Percentiles rank a stretch among this genome's conserved stretches.
Evolutionary conservation across 2,329 filamentous ascomycete species (phyloP).

Genomic region (Coniochaeta ligniaria): DNA sequence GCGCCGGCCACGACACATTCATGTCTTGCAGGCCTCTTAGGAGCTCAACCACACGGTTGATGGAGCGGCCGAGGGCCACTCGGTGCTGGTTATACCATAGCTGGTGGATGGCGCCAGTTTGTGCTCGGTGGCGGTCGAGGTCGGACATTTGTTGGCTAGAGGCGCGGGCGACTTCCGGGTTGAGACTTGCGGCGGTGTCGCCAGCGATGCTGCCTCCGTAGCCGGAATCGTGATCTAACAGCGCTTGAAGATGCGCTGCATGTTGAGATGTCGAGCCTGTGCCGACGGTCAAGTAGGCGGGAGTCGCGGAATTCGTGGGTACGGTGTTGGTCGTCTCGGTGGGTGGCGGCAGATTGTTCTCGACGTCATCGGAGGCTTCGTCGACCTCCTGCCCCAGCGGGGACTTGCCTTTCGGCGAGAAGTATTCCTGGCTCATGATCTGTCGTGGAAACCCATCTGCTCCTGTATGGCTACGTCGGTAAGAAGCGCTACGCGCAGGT

Average conservation of each 20-base stretch:
- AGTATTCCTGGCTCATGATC: constrained; percentile 54
- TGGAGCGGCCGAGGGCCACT: constrained; percentile 77
- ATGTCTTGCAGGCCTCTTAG: constrained; percentile 78
- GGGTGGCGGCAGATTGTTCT: background rate
- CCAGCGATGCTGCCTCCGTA: constrained; percentile 76
- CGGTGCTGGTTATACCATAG: constrained; percentile 93
- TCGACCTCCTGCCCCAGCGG: constrained; percentile 23
- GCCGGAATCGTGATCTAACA: constrained; percentile 83
- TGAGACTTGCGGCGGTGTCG: constrained; percentile 40
- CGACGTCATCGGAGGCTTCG: constrained; percentile 15
- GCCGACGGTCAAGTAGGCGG: constrained; percentile 77
- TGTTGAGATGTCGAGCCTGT: constrained; percentile 74
- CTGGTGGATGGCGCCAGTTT: constrained; percentile 83
- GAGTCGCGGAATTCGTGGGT: constrained; percentile 10
- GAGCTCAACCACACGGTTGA: constrained; percentile 78
- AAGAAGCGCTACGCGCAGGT: background rate
- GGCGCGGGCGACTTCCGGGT: constrained; percentile 5
- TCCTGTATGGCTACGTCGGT: background rate
- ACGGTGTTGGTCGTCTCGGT: constrained; percentile 16
- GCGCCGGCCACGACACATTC: constrained; percentile 88
- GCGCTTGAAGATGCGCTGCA: constrained; percentile 70
- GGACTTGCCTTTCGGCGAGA: constrained; percentile 46
- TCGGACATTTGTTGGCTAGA: constrained; percentile 22
- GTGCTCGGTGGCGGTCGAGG: constrained; percentile 58
- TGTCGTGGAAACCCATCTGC: constrained; percentile 1